Percentiles rank a stretch among this genome's conserved stretches.
Conservation (phyloP, 768 basidiomycete genomes). For the Boletus reticulatus region DNA sequence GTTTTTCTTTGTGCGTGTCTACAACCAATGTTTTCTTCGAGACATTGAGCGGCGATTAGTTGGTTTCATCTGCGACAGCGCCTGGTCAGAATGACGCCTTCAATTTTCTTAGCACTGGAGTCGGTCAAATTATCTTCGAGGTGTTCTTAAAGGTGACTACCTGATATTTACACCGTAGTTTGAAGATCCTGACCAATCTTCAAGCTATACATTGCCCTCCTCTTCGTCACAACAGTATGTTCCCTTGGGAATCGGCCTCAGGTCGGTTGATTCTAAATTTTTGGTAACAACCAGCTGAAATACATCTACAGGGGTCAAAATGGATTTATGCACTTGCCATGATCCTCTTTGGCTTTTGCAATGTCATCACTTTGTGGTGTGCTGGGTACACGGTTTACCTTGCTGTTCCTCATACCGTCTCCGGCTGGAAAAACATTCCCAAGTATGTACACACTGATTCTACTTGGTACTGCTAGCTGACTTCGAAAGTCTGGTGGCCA, state of each 20-base stretch:
- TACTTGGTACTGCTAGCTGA: constrained; percentile 23
- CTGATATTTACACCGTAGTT: neutral
- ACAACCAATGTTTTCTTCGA: constrained; percentile 13
- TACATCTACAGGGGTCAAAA: constrained; percentile 62
- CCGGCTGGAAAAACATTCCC: constrained; percentile 71
- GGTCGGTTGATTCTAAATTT: constrained; percentile 21
- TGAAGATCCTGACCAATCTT: constrained; percentile 20
- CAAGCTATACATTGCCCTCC: constrained; percentile 77
- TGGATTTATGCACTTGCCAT: constrained; percentile 80
- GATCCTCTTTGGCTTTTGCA: constrained; percentile 75
- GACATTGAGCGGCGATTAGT: constrained; percentile 41
- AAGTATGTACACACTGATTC: constrained; percentile 45
- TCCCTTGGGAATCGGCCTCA: constrained; percentile 91
- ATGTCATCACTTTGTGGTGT: constrained; percentile 81
- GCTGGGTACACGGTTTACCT: constrained; percentile 90
- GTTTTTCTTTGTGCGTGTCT: constrained; percentile 82
- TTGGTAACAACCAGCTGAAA: constrained; percentile 1
- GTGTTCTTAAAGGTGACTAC: constrained; percentile 58
- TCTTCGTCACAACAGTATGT: constrained; percentile 81
- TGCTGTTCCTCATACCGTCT: constrained; percentile 70
- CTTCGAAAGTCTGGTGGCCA: constrained; percentile 50
- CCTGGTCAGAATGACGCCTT: constrained; percentile 63
- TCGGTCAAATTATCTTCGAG: constrained; percentile 72
- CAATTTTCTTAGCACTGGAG: constrained; percentile 72
- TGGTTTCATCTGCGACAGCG: constrained; percentile 77